Evolutionary conservation across 2,329 filamentous ascomycete genomes (phyloP).

Genomic region (Fusarium chlamydosporum): DNA sequence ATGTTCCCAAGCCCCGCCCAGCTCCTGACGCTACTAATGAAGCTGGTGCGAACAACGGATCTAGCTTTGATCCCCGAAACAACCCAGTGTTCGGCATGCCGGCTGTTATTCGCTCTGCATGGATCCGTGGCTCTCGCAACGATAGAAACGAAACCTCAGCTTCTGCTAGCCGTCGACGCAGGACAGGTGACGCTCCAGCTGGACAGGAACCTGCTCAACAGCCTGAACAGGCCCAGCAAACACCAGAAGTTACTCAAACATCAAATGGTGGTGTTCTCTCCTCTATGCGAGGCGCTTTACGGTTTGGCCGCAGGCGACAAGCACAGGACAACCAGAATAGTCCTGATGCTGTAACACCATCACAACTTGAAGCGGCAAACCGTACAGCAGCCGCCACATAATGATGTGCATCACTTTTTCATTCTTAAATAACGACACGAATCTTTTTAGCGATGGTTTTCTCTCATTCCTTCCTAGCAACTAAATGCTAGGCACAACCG

Average conservation of each 20-base stretch:
- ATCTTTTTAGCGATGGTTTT: constrained; percentile 51
- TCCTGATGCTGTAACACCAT: constrained; percentile 57
- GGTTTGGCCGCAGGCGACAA: constrained; percentile 52
- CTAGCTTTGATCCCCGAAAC: constrained; percentile 55
- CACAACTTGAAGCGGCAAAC: constrained; percentile 63
- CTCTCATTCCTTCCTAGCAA: constrained; percentile 48
- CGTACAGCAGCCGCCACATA: constrained; percentile 46
- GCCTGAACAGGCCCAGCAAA: constrained; percentile 23
- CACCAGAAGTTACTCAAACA: constrained; percentile 30
- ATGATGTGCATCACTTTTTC: constrained; percentile 22
- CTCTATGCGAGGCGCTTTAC: constrained; percentile 54
- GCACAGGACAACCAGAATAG: constrained; percentile 27
- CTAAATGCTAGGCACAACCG: constrained; percentile 43
- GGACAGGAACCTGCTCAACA: constrained; percentile 32
- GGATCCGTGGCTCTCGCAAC: constrained; percentile 52
- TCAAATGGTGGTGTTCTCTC: constrained; percentile 49
- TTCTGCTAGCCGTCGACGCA: constrained; percentile 28
- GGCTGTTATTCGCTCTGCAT: constrained; percentile 58
- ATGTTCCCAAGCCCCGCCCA: constrained; percentile 89
- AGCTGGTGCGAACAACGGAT: constrained; percentile 50
- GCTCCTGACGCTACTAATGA: constrained; percentile 58
- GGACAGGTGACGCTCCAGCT: constrained; percentile 25
- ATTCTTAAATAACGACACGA: constrained; percentile 44
- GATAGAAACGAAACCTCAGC: constrained; percentile 6
- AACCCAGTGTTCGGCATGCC: constrained; percentile 66